These are phyloP conservation scores for Xylariaceae sp. DNA, from an alignment of 2,329 filamentous ascomycete genomes.

Conservation along the genomic window DNA sequence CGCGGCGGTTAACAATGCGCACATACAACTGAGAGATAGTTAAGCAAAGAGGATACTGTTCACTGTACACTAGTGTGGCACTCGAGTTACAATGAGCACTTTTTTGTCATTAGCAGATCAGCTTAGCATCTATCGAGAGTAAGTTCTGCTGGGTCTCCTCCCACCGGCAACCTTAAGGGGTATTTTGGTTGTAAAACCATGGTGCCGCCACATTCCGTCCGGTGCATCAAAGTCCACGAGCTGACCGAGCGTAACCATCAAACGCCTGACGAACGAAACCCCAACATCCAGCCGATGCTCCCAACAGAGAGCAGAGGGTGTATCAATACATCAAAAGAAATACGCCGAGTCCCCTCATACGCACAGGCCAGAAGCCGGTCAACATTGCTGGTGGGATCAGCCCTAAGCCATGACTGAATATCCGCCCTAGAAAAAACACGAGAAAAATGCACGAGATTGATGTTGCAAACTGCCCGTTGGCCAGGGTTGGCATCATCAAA, in stretches of 20 bases:
- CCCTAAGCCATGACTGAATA: conserved; percentile 17
- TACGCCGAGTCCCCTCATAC: conserved; percentile 24
- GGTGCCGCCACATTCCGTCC: conserved; percentile 35
- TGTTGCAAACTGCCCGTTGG: conserved; percentile 24
- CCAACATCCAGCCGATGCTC: conserved; percentile 29
- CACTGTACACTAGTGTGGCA: neutral
- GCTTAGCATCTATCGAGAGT: conserved; percentile 32
- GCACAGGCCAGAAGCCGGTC: conserved; percentile 21
- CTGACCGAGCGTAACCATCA: conserved; percentile 33
- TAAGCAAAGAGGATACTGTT: conserved; percentile 8
- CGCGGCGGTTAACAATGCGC: no score
- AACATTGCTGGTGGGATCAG: conserved; percentile 15
- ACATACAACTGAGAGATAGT: no score
- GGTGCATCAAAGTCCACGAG: conserved; percentile 31
- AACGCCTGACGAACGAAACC: conserved; percentile 34
- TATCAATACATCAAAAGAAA: conserved; percentile 35
- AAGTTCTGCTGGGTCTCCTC: conserved; percentile 31
- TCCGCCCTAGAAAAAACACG: conserved; percentile 18
- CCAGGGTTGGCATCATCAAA: conserved; percentile 27
- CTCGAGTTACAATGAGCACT: conserved; percentile 17
- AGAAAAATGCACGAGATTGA: conserved; percentile 34
- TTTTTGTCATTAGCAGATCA: conserved; percentile 35
- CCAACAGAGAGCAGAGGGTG: conserved; percentile 31
- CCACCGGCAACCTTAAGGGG: conserved; percentile 33
- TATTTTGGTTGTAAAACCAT: conserved; percentile 35